phyloP scores from a whole-genome alignment of 768 basidiomycete genomes.

The Exidia glandulosa region DNA sequence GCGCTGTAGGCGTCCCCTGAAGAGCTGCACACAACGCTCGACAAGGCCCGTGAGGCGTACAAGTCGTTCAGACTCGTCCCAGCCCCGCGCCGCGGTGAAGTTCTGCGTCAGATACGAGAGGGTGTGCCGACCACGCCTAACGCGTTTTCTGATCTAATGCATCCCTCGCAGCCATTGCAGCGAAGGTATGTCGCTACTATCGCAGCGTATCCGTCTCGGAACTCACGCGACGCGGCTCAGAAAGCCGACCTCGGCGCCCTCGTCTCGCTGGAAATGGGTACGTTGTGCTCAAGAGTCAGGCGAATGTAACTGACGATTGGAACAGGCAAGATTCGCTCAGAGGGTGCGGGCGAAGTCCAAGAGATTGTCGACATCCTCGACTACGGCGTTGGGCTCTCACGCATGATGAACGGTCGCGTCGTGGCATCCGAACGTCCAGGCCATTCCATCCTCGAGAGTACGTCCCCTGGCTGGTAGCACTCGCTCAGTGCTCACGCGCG shows the following conservation, averaged over 20 bases:
- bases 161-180: conserved; percentile 39
- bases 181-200: conserved; percentile 43
- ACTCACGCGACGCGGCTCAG: not conserved
- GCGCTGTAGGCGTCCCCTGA: conserved; percentile 46
- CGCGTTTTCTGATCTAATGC: not conserved
- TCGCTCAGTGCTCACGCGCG: conserved; percentile 1
- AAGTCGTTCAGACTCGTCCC: conserved; percentile 61
- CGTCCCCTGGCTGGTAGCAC: conserved; percentile 2
- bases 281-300: not conserved
- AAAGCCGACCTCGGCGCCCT: conserved; percentile 57
- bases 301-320: not conserved
- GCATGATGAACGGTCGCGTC: conserved; percentile 89
- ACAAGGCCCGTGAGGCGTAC: conserved; percentile 65
- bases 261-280: conserved; percentile 73
- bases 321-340: conserved; percentile 66
- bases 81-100: conserved; percentile 79
- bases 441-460: conserved; percentile 84
- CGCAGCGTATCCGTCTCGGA: not conserved
- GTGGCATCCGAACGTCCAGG: conserved; percentile 84
- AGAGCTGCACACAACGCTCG: conserved; percentile 61
- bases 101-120: conserved; percentile 78
- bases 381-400: conserved; percentile 84
- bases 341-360: conserved; percentile 88
- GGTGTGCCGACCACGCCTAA: not conserved
- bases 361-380: conserved; percentile 95